Base-by-base conservation (phyloP, 2,329 filamentous ascomycete genomes). In the Ophiostoma populinum region DNA sequence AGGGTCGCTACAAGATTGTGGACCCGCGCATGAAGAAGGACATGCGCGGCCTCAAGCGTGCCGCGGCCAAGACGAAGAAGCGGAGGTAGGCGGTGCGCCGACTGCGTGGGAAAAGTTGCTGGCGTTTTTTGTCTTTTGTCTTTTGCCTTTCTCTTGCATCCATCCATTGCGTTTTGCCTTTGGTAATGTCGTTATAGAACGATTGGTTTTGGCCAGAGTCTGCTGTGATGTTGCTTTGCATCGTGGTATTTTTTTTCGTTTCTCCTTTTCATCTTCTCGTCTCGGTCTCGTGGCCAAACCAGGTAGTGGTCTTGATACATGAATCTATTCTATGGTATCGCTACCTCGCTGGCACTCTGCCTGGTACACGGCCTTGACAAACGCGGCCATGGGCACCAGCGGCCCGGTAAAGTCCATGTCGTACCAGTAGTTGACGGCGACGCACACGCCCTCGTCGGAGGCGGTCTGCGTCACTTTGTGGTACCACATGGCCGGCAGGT, bases 21-120 rank as follows among this genome's bases (percentile, higher is more conserved):
- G 87, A 95, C 59, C 63, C 81, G 11, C 70, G 90, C 46, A 73
- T 94, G 74, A 94, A 94, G 73, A 95, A 94, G 75, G 90, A 95
- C 63, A 68, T 90, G 36, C 65, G 85, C 52, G 85, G 80, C 2
- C 67, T 87, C 56, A 93, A 93, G 72, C 70, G 86, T 48, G 51
- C 67, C 40, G 52, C 61, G 18, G 85, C 92, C 64, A 80, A 75
- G 59, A 28, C 35, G 24, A 76, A 70, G 62, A 43, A 37, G 32
- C 32, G 37, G 26, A 18, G 35, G 22, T 21, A 26, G 34, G n/a
- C 11, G 26, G 7, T 11, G 26, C 7, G 41, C n/a, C n/a, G n/a
- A n/a, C n/a, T n/a, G n/a, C n/a, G n/a, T n/a, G n/a, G n/a, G n/a
- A 30, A 29, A 30, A 28, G 31, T 37, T 33, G 10, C 19, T 24